Evolutionary conservation across 495 filamentous ascomycete species (phyloP).

Genomic region (Penicillium salamii): DNA sequence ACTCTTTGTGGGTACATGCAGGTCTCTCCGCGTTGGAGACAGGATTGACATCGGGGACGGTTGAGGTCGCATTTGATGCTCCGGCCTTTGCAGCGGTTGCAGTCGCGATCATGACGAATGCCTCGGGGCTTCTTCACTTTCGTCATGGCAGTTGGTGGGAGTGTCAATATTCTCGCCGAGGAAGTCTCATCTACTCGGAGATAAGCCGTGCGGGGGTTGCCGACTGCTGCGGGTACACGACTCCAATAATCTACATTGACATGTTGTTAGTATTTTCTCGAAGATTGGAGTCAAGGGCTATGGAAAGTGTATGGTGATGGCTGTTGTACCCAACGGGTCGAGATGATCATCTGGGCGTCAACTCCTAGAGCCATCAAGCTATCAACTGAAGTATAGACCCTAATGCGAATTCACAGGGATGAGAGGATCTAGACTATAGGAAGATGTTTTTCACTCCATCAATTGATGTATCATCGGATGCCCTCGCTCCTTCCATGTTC

Average conservation of each 20-base stretch:
- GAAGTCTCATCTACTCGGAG: neutral
- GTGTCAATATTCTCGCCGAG: neutral
- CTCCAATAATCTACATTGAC: neutral
- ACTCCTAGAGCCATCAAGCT: too few species aligned
- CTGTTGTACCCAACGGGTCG: too few species aligned
- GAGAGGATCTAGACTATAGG: too few species aligned
- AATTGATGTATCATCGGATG: too few species aligned
- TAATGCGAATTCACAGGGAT: too few species aligned
- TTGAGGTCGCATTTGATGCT: conserved; percentile 35
- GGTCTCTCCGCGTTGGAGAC: conserved; percentile 17
- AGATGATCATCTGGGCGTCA: too few species aligned
- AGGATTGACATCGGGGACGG: conserved; percentile 29
- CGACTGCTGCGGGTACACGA: neutral
- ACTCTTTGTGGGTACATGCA: conserved; percentile 34
- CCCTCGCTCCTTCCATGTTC: too few species aligned
- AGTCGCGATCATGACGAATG: conserved; percentile 35
- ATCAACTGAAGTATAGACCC: too few species aligned
- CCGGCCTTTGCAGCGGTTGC: conserved; percentile 25
- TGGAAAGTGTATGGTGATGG: too few species aligned
- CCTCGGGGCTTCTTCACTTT: conserved; percentile 30
- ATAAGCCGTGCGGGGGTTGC: conserved; percentile 5
- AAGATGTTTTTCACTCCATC: too few species aligned
- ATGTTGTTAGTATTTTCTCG: too few species aligned
- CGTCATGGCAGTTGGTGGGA: conserved; percentile 7
- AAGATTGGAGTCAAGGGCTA: too few species aligned